Conservation (phyloP, 306 rosid species). For the Glycyrrhiza uralensis region DNA sequence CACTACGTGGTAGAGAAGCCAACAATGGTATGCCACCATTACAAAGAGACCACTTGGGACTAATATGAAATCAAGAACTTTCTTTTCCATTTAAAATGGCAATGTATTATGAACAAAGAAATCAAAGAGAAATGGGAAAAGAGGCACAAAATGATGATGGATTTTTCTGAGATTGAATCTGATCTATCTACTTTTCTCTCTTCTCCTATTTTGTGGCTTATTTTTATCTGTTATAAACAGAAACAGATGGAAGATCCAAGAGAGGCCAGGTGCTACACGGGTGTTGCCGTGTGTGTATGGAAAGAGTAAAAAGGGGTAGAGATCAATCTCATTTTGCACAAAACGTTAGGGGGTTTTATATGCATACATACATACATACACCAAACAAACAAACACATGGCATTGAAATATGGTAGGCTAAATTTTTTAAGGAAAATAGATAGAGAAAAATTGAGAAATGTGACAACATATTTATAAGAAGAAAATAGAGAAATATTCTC, state of each 20-base stretch:
- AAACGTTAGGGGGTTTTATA: background rate
- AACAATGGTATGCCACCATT: constrained; percentile 64
- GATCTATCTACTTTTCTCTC: no score
- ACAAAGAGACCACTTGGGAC: constrained; percentile 61
- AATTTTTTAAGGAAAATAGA: background rate
- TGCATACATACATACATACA: background rate
- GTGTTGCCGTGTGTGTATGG: constrained; percentile 23
- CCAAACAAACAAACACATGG: background rate
- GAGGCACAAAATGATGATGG: background rate
- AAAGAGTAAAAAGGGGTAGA: background rate
- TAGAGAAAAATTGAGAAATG: background rate
- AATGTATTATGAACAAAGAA: background rate
- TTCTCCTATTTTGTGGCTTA: background rate
- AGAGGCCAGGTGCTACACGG: constrained; percentile 32
- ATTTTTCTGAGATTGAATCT: constrained; percentile 25
- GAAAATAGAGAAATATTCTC: no score
- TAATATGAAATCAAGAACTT: constrained; percentile 43
- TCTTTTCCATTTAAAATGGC: constrained; percentile 45
- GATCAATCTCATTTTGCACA: background rate
- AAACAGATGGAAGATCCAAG: background rate
- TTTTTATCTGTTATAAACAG: background rate
- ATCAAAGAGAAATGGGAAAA: background rate
- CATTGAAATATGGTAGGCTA: background rate
- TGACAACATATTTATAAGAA: no score
- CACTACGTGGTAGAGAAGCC: constrained; percentile 59